Evolutionary conservation across 345 rosid species (phyloP).

Genomic region (Brassica juncea): DNA sequence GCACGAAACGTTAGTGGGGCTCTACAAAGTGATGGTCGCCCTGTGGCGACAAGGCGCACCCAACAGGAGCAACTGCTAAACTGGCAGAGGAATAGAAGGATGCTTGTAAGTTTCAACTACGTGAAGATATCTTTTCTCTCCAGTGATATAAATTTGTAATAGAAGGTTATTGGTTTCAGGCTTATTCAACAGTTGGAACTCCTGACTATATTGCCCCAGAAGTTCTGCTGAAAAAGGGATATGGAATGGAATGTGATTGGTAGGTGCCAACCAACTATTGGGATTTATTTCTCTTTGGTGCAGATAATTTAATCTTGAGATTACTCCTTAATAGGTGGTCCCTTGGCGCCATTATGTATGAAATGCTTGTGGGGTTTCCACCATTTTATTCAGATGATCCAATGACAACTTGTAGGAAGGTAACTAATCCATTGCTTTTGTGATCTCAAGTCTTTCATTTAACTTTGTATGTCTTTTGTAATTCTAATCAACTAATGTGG

Average conservation of each 20-base stretch:
- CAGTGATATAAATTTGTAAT: slow-evolving; percentile 20
- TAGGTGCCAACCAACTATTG: slow-evolving; percentile 45
- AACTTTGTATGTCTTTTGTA: slow-evolving; percentile 11
- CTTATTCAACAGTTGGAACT: slow-evolving; percentile 97
- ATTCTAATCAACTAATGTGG: slow-evolving; percentile 1
- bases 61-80: slow-evolving; percentile 89
- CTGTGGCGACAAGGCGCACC: slow-evolving; percentile 77
- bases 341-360: slow-evolving; percentile 99
- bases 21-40: slow-evolving; percentile 76
- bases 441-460: background rate
- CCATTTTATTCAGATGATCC: slow-evolving; percentile 99
- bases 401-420: slow-evolving; percentile 99
- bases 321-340: slow-evolving; percentile 76
- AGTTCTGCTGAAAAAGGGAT: slow-evolving; percentile 93
- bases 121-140: background rate
- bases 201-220: slow-evolving; percentile 99
- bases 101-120: slow-evolving; percentile 65
- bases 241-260: slow-evolving; percentile 99
- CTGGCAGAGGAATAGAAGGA: slow-evolving; percentile 97
- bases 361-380: slow-evolving; percentile 99
- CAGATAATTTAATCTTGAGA: slow-evolving; percentile 33
- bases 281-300: slow-evolving; percentile 20
- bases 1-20: slow-evolving; percentile 64
- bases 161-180: slow-evolving; percentile 52
- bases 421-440: slow-evolving; percentile 26